These are phyloP conservation scores for Gloeopeniophorella convolvens DNA, from an alignment of 768 basidiomycete genomes.

Conservation along the genomic window DNA sequence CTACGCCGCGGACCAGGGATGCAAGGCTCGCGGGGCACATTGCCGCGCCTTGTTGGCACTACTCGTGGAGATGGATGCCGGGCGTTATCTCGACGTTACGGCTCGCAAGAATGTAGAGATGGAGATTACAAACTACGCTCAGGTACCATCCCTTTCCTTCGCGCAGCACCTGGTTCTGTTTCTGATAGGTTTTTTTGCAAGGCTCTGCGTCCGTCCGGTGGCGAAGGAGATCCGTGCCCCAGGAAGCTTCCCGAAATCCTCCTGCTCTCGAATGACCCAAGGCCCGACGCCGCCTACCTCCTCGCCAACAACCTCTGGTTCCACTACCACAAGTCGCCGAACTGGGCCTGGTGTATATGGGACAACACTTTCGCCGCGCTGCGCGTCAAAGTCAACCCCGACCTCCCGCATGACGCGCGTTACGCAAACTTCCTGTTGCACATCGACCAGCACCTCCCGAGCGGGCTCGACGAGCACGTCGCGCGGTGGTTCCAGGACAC, in stretches of 20 bases:
- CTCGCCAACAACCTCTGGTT: slow-evolving; percentile 79
- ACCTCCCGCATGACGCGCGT: slow-evolving; percentile 49
- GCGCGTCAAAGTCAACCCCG: slow-evolving; percentile 48
- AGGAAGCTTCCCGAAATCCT: slow-evolving; percentile 54
- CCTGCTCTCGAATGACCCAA: slow-evolving; percentile 51
- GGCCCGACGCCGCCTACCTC: slow-evolving; percentile 54
- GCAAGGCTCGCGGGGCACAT: slow-evolving; percentile 60
- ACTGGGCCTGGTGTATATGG: slow-evolving; percentile 84
- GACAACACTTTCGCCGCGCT: slow-evolving; percentile 73
- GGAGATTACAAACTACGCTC: slow-evolving; percentile 55
- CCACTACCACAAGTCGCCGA: slow-evolving; percentile 62
- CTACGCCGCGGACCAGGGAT: slow-evolving; percentile 52
- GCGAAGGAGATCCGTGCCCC: slow-evolving; percentile 32
- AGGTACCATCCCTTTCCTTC: slow-evolving; percentile 36
- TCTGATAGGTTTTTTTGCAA: slow-evolving; percentile 15
- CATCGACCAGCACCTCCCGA: slow-evolving; percentile 70
- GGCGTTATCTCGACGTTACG: slow-evolving; percentile 44
- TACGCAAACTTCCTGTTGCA: slow-evolving; percentile 68
- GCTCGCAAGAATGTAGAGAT: slow-evolving; percentile 54
- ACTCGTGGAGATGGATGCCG: slow-evolving; percentile 59
- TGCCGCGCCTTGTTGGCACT: slow-evolving; percentile 58
- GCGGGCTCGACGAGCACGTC: slow-evolving; percentile 64
- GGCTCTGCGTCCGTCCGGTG: slow-evolving; percentile 38
- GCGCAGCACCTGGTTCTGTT: not conserved
- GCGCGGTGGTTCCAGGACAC: slow-evolving; percentile 66